These are phyloP conservation scores for Moniliella sp. DNA, from an alignment of 1,284 basidiomycete genomes.

Conservation along the genomic window DNA sequence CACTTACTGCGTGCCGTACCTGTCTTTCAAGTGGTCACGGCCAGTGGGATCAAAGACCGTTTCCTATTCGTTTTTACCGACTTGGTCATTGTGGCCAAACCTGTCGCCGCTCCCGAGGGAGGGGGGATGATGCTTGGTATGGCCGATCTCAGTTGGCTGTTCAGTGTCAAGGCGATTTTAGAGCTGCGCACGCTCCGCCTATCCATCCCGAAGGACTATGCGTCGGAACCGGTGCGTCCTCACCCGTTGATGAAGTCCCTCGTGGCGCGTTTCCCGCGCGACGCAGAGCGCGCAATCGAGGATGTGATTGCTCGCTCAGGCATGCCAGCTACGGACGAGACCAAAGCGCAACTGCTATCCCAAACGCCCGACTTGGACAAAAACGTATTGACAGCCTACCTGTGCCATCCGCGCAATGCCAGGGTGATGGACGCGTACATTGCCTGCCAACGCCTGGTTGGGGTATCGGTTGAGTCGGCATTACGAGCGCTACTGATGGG, in stretches of 20 bases:
- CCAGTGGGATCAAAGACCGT: background rate
- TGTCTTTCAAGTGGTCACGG: background rate
- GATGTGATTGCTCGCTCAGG: conserved; percentile 38
- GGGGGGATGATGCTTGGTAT: conserved; percentile 4
- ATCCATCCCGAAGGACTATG: conserved; percentile 8
- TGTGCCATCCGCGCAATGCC: conserved; percentile 48
- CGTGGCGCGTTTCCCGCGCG: conserved; percentile 49
- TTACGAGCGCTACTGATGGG: conserved; percentile 60
- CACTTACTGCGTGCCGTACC: background rate
- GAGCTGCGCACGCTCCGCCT: conserved; percentile 12
- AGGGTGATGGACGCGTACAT: conserved; percentile 59
- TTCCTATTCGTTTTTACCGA: conserved; percentile 89
- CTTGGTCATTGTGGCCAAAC: conserved; percentile 56
- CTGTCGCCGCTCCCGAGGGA: conserved; percentile 25
- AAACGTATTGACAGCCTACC: conserved; percentile 57
- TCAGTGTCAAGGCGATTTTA: conserved; percentile 14
- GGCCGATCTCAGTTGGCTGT: conserved; percentile 13
- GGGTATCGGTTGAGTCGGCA: conserved; percentile 65
- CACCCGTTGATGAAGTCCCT: conserved; percentile 36
- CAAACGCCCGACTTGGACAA: conserved; percentile 64
- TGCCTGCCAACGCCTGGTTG: conserved; percentile 60
- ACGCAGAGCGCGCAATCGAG: conserved; percentile 34
- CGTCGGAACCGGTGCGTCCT: conserved; percentile 5
- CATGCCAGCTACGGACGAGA: conserved; percentile 30
- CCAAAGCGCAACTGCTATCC: conserved; percentile 61